Evolutionary conservation across 805 yeast species (phyloP), one percentile per base, ranked within the genome.

Genomic region (Saturnispora zaruensis): DNA sequence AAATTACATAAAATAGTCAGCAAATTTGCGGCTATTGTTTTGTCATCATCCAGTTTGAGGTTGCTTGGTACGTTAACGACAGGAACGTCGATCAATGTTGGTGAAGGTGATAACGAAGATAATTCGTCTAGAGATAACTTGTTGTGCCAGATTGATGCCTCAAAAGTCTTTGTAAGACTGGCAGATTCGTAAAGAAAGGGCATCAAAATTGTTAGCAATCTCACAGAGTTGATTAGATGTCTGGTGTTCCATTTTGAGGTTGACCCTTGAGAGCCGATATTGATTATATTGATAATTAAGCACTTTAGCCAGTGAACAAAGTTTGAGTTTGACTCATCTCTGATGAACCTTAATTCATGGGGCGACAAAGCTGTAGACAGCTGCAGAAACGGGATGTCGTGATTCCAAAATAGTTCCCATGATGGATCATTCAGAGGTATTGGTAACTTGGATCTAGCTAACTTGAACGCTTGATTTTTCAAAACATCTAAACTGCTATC

Each of bases 181-280:
- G 55, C 69, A 9, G 68, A 60, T 64, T 89, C 96, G 58, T 76
- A 85, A 6, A 83, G 60, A 44, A 78, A 74, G 0, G 96, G 96
- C 20, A 85, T 54, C 3, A 85, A 48, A 52, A 79, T 76, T 3
- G 87, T 78, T 38, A 90, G 64, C 4, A 84, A 63, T 34, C 96
- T 73, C 6, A 83, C 57, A 57, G 87, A 80, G 52, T 79, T 82
- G 44, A 84, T 65, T 9, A 81, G 59, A 53, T 77, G 67, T n/a
- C 51, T 52, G 2, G 59, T 49, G 14, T 69, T 64, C 46, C 66
- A 56, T 21, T 48, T 30, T 18, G 57, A 45, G 20, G 56, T 55
- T 20, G 44, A 65, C n/a, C 23, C 21, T 38, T 23, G 16, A 13
- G 38, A 52, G 18, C 53, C 42, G 37, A 70, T 51, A 50, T 60